phyloP scores from a whole-genome alignment of 2,329 filamentous ascomycete species.

The Sordariomycetes sp. region DNA sequence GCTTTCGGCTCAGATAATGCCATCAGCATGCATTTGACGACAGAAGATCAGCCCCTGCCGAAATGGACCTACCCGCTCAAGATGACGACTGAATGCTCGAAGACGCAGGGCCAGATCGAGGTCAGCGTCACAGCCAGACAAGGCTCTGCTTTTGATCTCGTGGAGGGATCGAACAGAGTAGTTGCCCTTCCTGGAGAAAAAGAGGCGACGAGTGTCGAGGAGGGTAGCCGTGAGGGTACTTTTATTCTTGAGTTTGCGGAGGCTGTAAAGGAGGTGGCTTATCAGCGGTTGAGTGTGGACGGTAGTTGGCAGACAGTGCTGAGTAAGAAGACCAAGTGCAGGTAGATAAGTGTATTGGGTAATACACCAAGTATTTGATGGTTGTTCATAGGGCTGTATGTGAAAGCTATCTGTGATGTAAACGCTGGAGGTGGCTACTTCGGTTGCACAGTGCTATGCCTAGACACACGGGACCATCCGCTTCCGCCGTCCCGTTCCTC shows the following conservation, averaged over 20 bases:
- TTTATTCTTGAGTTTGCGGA: constrained; percentile 8
- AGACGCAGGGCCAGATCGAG: neutral
- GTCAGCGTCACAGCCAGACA: constrained; percentile 11
- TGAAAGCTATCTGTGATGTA: too few species aligned
- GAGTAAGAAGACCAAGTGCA: too few species aligned
- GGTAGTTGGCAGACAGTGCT: constrained; percentile 3
- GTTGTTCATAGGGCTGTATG: too few species aligned
- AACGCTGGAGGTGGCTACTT: too few species aligned
- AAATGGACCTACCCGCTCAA: constrained; percentile 17
- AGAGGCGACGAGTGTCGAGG: constrained; percentile 6
- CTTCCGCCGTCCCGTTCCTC: too few species aligned
- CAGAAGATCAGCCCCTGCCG: constrained; percentile 20
- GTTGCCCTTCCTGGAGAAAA: constrained; percentile 9
- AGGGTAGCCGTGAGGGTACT: constrained; percentile 4
- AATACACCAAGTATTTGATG: too few species aligned
- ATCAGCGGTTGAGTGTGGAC: constrained; percentile 6
- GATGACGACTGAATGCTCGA: constrained; percentile 5
- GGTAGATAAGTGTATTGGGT: too few species aligned
- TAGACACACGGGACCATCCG: too few species aligned
- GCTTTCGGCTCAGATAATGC: constrained; percentile 16
- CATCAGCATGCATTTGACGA: constrained; percentile 18
- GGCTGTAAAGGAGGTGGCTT: constrained; percentile 9
- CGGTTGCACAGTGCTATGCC: too few species aligned
- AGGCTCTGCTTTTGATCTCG: constrained; percentile 13
- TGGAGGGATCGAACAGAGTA: constrained; percentile 14